A percentile compares a stretch with the other conserved stretches of the same genome.
phyloP scores from a whole-genome alignment of 345 rosid genomes.

The Dimocarpus longan region DNA sequence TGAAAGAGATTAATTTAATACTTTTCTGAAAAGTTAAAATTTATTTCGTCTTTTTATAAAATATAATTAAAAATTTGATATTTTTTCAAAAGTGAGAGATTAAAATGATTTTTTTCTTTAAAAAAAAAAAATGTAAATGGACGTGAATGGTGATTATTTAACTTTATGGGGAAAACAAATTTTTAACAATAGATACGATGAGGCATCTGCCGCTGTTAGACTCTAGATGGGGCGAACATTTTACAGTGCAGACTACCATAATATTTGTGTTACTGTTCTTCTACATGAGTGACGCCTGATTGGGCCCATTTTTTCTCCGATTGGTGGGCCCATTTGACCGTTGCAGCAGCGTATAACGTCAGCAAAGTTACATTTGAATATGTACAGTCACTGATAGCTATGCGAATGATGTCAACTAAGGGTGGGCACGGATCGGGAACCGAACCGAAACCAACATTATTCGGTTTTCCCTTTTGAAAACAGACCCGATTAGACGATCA shows the following conservation, averaged over 20 bases:
- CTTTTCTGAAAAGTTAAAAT: too few relatives aligned
- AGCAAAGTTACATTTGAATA: constrained; percentile 1
- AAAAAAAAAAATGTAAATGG: too few relatives aligned
- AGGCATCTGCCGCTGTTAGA: neutral
- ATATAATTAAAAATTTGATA: too few relatives aligned
- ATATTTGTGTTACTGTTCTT: neutral
- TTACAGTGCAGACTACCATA: neutral
- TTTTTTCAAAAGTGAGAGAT: too few relatives aligned
- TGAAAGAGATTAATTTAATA: too few relatives aligned
- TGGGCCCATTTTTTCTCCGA: neutral
- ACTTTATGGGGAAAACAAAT: neutral
- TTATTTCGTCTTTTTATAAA: too few relatives aligned
- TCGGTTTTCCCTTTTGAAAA: too few relatives aligned
- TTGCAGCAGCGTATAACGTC: constrained; percentile 16
- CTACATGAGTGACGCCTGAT: neutral
- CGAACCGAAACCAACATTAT: too few relatives aligned
- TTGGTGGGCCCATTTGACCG: constrained; percentile 29
- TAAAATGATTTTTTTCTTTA: too few relatives aligned
- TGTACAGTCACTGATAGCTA: neutral
- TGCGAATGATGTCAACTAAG: neutral
- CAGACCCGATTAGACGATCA: too few relatives aligned
- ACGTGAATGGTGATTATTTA: too few relatives aligned
- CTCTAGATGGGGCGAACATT: neutral
- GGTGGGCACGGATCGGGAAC: too few relatives aligned
- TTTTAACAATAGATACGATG: neutral